These are phyloP conservation scores for Grigorovia transvaalensis DNA, from an alignment of 805 yeast species.

Conservation along the genomic window DNA sequence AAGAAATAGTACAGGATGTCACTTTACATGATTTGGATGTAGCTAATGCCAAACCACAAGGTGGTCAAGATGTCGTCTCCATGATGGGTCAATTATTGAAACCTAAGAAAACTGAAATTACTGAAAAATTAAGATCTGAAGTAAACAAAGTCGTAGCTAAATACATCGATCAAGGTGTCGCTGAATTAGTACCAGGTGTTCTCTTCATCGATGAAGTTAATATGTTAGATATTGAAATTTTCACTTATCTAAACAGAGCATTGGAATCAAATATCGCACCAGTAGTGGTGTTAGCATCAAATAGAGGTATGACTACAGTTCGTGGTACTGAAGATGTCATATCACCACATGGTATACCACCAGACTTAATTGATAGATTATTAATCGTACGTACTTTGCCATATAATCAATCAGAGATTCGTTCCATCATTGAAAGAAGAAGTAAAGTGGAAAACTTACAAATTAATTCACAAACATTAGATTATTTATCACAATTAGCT, in stretches of 20 bases:
- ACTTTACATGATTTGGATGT: constrained; percentile 93
- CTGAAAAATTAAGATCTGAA: constrained; percentile 88
- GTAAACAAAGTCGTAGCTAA: constrained; percentile 92
- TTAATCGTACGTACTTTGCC: constrained; percentile 87
- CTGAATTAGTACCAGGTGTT: constrained; percentile 96
- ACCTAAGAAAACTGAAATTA: constrained; percentile 93
- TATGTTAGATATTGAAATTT: constrained; percentile 95
- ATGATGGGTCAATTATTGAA: constrained; percentile 96
- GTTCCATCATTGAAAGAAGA: constrained; percentile 72
- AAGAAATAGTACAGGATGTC: constrained; percentile 95
- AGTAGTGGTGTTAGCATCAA: constrained; percentile 89
- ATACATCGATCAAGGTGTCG: constrained; percentile 96
- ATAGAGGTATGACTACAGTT: constrained; percentile 85
- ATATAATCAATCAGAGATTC: constrained; percentile 75
- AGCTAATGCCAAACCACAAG: constrained; percentile 92
- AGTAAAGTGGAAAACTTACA: constrained; percentile 67
- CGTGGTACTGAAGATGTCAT: constrained; percentile 79
- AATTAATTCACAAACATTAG: constrained; percentile 58
- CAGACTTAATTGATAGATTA: constrained; percentile 85
- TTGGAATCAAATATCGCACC: constrained; percentile 89
- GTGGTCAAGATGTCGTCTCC: constrained; percentile 92
- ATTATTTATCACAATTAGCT: constrained; percentile 64
- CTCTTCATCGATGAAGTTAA: constrained; percentile 96
- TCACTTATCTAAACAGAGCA: constrained; percentile 89
- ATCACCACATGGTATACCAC: constrained; percentile 95